phyloP scores from a whole-genome alignment of 352 stramenopile species.

The Phytophthora sp. region DNA sequence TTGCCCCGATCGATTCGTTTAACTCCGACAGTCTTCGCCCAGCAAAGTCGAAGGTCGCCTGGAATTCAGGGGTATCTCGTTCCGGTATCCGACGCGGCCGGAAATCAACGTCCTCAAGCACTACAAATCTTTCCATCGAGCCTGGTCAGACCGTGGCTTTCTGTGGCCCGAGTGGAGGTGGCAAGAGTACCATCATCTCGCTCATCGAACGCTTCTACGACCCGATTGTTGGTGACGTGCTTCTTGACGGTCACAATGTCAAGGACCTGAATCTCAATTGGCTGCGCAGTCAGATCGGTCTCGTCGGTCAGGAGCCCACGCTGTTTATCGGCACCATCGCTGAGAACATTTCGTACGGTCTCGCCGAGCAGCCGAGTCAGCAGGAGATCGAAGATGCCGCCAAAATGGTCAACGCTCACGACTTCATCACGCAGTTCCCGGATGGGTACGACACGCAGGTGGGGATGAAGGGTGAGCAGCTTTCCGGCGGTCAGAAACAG shows the following conservation, averaged over 20 bases:
- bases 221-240: constrained; percentile 51
- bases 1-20: constrained; percentile 52
- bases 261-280: constrained; percentile 72
- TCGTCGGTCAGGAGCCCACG: constrained; percentile 66
- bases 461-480: constrained; percentile 91
- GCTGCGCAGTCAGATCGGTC: constrained; percentile 64
- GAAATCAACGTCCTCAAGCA: constrained; percentile 77
- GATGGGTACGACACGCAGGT: constrained; percentile 94
- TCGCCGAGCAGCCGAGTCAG: constrained; percentile 44
- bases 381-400: constrained; percentile 87
- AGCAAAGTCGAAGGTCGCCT: constrained; percentile 41
- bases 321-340: constrained; percentile 69
- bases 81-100: constrained; percentile 77
- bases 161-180: constrained; percentile 52
- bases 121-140: constrained; percentile 84
- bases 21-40: constrained; percentile 23
- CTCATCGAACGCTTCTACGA: constrained; percentile 79
- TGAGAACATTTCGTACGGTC: constrained; percentile 62
- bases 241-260: constrained; percentile 79
- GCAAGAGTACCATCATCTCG: constrained; percentile 57
- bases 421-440: constrained; percentile 92
- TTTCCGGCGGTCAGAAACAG: constrained; percentile 70
- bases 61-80: constrained; percentile 71
- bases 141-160: constrained; percentile 71
- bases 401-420: constrained; percentile 91